These are phyloP conservation scores for Ambrosia trifida DNA, from an alignment of 129 eudicot genomes.

Conservation along the genomic window DNA sequence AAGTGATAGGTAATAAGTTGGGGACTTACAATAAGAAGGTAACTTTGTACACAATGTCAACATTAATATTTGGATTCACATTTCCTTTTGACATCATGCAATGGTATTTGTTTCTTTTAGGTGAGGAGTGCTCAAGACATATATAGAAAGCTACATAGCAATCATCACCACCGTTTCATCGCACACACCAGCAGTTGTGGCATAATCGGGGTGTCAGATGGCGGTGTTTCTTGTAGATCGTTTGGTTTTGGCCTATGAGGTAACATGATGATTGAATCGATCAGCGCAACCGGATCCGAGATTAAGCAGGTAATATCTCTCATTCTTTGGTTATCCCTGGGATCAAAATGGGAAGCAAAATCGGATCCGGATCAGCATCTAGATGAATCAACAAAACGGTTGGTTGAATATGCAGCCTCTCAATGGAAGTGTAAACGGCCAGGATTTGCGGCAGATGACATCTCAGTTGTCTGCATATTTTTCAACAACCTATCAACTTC, in stretches of 20 bases:
- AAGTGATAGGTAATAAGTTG: slow-evolving; percentile 46
- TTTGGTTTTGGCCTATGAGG: no score
- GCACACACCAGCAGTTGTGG: no score
- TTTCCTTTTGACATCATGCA: neutral
- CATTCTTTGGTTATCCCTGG: no score
- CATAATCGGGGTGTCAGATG: no score
- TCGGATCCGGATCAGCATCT: no score
- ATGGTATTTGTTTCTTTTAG: slow-evolving; percentile 49
- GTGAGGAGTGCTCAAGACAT: slow-evolving; percentile 63
- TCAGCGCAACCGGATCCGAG: no score
- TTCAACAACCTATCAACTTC: slow-evolving; percentile 41
- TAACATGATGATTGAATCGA: no score
- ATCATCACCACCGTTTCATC: no score
- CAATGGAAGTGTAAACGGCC: slow-evolving; percentile 74
- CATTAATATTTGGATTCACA: neutral
- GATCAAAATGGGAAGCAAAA: no score
- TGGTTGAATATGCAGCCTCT: slow-evolving; percentile 66
- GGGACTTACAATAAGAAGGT: slow-evolving; percentile 79
- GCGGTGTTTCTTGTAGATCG: no score
- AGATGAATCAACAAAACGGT: slow-evolving; percentile 66
- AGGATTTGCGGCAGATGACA: slow-evolving; percentile 66
- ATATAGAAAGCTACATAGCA: slow-evolving; percentile 54
- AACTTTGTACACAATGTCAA: neutral
- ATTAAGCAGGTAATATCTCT: no score
- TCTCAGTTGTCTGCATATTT: slow-evolving; percentile 82